phyloP scores from a whole-genome alignment of 2,329 filamentous ascomycete species.

The Pestalotiopsis sp. region DNA sequence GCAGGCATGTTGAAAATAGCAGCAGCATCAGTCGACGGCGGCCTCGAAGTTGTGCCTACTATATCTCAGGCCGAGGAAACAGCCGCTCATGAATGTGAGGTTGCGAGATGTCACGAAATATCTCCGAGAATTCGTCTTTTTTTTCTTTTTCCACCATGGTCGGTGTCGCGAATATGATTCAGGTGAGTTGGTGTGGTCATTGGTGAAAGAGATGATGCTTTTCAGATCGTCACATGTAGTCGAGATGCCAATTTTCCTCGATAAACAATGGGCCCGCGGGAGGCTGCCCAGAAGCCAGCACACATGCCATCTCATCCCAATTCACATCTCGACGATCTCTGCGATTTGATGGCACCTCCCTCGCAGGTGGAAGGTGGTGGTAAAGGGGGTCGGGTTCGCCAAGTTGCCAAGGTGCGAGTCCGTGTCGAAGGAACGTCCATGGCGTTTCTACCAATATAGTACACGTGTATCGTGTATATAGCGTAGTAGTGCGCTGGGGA shows the following conservation, averaged over 20 bases:
- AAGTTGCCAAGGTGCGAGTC: not conserved
- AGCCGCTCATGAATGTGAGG: not conserved
- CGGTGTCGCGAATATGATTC: not conserved
- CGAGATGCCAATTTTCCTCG: not conserved
- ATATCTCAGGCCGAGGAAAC: not conserved
- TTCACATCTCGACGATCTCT: not conserved
- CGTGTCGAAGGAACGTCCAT: not conserved
- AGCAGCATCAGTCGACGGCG: not conserved
- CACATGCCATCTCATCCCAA: not conserved
- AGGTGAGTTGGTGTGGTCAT: not conserved
- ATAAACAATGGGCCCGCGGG: not conserved
- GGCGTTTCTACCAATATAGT: not conserved
- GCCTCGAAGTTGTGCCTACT: not conserved
- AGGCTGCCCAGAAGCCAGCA: not conserved
- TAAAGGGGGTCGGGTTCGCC: not conserved
- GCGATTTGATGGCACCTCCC: not conserved
- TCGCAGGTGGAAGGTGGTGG: not conserved
- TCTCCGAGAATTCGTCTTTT: not conserved
- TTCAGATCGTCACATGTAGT: not conserved
- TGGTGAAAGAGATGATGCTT: not conserved
- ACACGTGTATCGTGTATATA: too few species aligned
- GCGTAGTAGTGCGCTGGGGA: not conserved
- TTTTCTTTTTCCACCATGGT: not conserved
- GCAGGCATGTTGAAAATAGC: constrained; percentile 1
- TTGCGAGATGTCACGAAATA: not conserved